Base-by-base conservation (phyloP, 768 basidiomycete species). In the Hericium erinaceus region DNA sequence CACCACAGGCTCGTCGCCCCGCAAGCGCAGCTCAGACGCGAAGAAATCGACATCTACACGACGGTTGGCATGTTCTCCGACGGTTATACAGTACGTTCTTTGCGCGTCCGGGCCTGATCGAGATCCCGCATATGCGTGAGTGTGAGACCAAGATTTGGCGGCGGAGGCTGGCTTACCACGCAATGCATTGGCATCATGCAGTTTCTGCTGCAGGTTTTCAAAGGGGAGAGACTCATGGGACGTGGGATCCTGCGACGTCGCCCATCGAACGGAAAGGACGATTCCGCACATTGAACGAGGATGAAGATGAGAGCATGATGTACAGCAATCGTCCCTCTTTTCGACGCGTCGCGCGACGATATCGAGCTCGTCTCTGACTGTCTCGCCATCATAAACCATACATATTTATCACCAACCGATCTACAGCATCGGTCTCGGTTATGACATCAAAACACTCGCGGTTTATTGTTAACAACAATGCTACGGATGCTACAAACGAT, bases 1-100 rank as follows among this genome's bases (percentile, higher is more conserved):
- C 2, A 76, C 68, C 15, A 91, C 69, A 0, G 75, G 74, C 10
- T 57, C 44, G 10, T 70, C 63, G 1, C 92, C 92, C 59, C 92
- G 75, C 52, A 95, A 70, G 56, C 80, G 78, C 54, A 95, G 77
- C 65, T 92, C 89, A 0, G 90, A 90, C 1, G 82, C 83, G 66
- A 82, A 88, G 58, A 90, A 84, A 16, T 79, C 73, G 20, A 82
- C 64, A n/a, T 63, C 57, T 6, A 77, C 48, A 16, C 38, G 50
- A 28, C 38, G 48, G 6, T 26, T 48, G 15, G 5, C 12, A 20
- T n/a, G 18, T 13, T 37, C 57, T 2, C 60, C 38, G 7, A 70
- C 33, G 11, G 55, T 56, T 48, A 71, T 59, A 24, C 58, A 64
- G 24, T 69, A 65, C 7, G 66, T 63, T 52, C 71, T 69, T 64